Base-by-base conservation (phyloP, 1,139 yeast species). In the Eremothecium cymbalariae region DNA sequence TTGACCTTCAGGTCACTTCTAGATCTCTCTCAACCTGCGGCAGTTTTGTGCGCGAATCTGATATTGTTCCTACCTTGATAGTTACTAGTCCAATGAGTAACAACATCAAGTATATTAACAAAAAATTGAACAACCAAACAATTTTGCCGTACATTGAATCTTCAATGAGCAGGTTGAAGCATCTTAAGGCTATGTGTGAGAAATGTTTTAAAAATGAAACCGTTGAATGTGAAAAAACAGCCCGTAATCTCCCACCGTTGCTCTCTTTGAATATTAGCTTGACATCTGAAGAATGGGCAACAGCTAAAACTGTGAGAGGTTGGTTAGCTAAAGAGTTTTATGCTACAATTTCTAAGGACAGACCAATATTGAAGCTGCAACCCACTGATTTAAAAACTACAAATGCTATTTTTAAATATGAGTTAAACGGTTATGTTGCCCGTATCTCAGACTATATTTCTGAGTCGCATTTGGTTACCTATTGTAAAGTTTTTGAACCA, bases 281-380 rank as follows among this genome's bases (percentile, higher is more conserved):
- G 35, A 55, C 68, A 22, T 66, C 69, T 39, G 69, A 68, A 28
- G 82, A 78, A 42, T 67, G 66, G 62, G 56, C 59, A 36, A 55
- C 57, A 13, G 60, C 67, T 3, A 62, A 67, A 37, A 43, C 62
- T 25, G 63, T 63, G 23, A 64, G 65, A 29, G 67, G 69, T 29
- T 79, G 90, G 86, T 58, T 81, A 4, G 67, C 68, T 6, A 72
- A 76, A 2, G 75, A 69, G 40, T 77, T 79, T 50, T 74, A 67
- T 46, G 72, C 73, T 1, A 59, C 65, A 0, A 49, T 59, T n/a
- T 51, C 61, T 4, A 63, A 56, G 41, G 62, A 50, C 31, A 63
- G 62, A 32, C 60, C 66, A 18, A 44, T 57, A n/a, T 54, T 72
- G 34, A 66, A 62, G 39, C 59, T 62, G 4, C 55, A 53, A 17